phyloP scores from a whole-genome alignment of 768 basidiomycete genomes.

The Ephemerocybe angulata region DNA sequence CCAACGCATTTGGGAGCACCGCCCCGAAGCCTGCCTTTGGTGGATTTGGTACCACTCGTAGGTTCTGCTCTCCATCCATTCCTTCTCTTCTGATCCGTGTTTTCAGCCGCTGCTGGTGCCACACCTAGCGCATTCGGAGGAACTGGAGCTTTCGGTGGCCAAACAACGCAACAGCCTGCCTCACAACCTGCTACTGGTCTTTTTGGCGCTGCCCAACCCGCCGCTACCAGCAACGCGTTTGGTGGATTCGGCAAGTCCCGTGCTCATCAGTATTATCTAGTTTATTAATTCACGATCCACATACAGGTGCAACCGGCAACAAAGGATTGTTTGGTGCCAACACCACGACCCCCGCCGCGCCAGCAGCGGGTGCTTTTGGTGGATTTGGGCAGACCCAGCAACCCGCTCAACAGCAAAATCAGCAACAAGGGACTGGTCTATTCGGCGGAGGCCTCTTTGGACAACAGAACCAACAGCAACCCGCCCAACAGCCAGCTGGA shows the following conservation, averaged over 20 bases:
- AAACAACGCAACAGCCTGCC: constrained; percentile 18
- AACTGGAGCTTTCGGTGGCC: constrained; percentile 13
- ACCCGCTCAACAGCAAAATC: constrained; percentile 18
- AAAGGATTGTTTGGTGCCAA: not conserved
- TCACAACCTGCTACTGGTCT: constrained; percentile 16
- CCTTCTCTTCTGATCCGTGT: not conserved
- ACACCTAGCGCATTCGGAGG: constrained; percentile 2
- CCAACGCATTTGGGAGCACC: constrained; percentile 32
- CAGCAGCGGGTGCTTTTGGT: constrained; percentile 21
- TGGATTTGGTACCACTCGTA: constrained; percentile 34
- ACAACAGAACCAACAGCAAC: constrained; percentile 33
- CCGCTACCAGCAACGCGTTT: constrained; percentile 12
- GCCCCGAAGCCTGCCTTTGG: constrained; percentile 36
- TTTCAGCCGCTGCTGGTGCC: not conserved
- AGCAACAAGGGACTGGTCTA: not conserved
- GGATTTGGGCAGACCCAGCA: constrained; percentile 13
- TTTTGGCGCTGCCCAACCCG: not conserved
- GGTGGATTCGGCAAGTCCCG: too few species aligned
- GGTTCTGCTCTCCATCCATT: constrained; percentile 1
- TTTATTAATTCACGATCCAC: too few species aligned
- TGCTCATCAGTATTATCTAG: too few species aligned
- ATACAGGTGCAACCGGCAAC: not conserved
- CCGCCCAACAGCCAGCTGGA: constrained; percentile 18
- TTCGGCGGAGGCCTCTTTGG: not conserved
- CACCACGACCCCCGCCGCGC: constrained; percentile 19